Base-by-base conservation (phyloP, 176 grass and related monocot genomes). In the Dactylis glomerata region DNA sequence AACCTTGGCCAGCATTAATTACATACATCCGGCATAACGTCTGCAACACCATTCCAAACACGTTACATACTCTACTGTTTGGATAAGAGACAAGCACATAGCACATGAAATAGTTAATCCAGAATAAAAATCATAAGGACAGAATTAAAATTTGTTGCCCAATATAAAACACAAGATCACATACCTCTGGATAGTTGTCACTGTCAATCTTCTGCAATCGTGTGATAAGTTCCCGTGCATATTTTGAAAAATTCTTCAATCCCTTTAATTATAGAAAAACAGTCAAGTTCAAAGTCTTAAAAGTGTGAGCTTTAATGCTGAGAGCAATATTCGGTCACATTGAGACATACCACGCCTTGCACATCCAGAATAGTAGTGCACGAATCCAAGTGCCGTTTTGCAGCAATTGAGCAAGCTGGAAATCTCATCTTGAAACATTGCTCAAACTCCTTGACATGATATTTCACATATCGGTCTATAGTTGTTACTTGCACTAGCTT, bases 121-220 rank as follows among this genome's bases (percentile, higher is more conserved):
- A 28, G 26, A 65, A 33, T 30, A 6, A 16, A 23, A 34, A 27
- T 2, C 2, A 54, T 37, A 74, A 56, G 31, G 19, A 36, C 31
- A 26, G 0, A 86, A 86, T 6, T 79, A 11, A 80, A 80, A 56
- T 27, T 30, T 81, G 10, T 24, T 17, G 55, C 20, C 5, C 59
- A 80, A 36, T 61, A 58, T 75, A 34, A 56, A 75, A 42, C 47
- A 37, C 42, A n/a, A 70, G 20, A 72, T 87, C 31, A 86, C 69
- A 36, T 76, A 99, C 96, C 93, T 99, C 91, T 81, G 96, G 96
- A 64, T 99, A 99, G 79, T 99, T 99, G 82, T 99, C 93, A 88
- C 62, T 91, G 86, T 99, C 96, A 51, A 99, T 92, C 76, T 91
- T 99, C 86, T 99, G 91, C 76, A 99, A 68, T 44, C 75, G 91